A percentile compares a stretch with the other conserved stretches of the same genome.
phyloP scores from a whole-genome alignment of 768 basidiomycete species.

The Phanerodontia chrysosporium region DNA sequence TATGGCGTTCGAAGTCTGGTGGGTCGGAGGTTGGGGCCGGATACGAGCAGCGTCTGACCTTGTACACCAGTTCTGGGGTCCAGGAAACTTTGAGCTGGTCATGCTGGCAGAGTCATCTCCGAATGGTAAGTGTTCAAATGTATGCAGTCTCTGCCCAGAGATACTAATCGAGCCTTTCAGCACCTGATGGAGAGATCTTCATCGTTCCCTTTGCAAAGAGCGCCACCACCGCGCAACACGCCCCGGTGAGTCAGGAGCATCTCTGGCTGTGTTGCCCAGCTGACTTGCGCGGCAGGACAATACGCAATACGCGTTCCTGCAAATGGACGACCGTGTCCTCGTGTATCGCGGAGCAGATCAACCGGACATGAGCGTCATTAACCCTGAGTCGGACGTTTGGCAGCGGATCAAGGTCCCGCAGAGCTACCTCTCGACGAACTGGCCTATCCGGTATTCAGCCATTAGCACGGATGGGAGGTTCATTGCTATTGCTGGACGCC shows the following conservation, averaged over 20 bases:
- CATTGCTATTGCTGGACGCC: conserved; percentile 87
- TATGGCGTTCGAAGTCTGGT: conserved; percentile 73
- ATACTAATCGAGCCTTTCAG: conserved; percentile 28
- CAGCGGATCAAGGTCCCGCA: conserved; percentile 94
- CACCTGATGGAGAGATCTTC: conserved; percentile 68
- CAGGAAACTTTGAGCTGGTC: conserved; percentile 87
- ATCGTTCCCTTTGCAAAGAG: conserved; percentile 92
- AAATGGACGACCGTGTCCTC: conserved; percentile 90
- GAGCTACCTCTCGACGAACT: conserved; percentile 83
- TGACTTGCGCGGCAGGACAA: conserved; percentile 68
- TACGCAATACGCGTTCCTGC: conserved; percentile 90
- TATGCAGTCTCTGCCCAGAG: neutral
- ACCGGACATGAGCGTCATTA: conserved; percentile 97
- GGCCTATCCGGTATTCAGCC: conserved; percentile 91
- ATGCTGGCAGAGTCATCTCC: conserved; percentile 56
- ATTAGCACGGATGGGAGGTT: conserved; percentile 88
- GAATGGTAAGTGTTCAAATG: conserved; percentile 37
- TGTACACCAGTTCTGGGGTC: conserved; percentile 77
- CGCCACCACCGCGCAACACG: conserved; percentile 85
- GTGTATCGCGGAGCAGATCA: conserved; percentile 96
- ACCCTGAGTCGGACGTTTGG: conserved; percentile 97
- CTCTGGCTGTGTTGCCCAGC: neutral
- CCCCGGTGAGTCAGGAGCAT: conserved; percentile 57
- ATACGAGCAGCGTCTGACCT: neutral
- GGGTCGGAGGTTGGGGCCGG: conserved; percentile 22